Conservation (phyloP, 768 basidiomycete species). For the Megacollybia marginata region DNA sequence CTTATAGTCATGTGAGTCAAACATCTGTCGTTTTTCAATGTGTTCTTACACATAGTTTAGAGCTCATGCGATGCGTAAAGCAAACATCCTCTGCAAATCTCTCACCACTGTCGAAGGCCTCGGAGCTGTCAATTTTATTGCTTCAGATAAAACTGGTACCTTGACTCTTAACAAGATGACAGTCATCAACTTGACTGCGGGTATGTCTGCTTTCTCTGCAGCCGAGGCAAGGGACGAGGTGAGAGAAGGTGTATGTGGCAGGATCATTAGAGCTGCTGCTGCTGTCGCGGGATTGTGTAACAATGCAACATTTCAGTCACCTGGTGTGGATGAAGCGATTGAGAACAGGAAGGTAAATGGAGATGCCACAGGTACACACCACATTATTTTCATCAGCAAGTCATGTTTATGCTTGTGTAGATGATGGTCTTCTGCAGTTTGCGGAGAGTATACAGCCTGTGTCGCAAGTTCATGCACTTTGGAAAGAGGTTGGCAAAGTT, state of each 20-base stretch:
- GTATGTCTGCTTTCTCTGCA: conserved; percentile 47
- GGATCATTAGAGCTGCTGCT: not conserved
- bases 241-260: not conserved
- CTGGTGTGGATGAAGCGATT: not conserved
- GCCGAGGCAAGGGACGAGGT: not conserved
- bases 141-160: conserved; percentile 92
- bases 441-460: not conserved
- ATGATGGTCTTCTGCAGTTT: not conserved
- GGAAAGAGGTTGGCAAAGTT: not conserved
- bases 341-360: not conserved
- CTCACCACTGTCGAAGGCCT: conserved; percentile 63
- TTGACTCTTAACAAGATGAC: conserved; percentile 94
- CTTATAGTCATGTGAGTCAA: not conserved
- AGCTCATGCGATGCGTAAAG: conserved; percentile 40
- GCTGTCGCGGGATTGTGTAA: not conserved
- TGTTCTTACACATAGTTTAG: conserved; percentile 2
- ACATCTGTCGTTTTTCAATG: not conserved
- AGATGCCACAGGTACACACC: not conserved
- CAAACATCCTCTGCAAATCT: conserved; percentile 46
- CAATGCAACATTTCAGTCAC: not conserved
- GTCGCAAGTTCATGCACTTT: not conserved
- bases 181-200: conserved; percentile 92
- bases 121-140: conserved; percentile 49
- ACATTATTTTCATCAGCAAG: no score
- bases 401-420: not conserved